phyloP scores from a whole-genome alignment of 2,329 filamentous ascomycete genomes.

The Hortaea sp. region DNA sequence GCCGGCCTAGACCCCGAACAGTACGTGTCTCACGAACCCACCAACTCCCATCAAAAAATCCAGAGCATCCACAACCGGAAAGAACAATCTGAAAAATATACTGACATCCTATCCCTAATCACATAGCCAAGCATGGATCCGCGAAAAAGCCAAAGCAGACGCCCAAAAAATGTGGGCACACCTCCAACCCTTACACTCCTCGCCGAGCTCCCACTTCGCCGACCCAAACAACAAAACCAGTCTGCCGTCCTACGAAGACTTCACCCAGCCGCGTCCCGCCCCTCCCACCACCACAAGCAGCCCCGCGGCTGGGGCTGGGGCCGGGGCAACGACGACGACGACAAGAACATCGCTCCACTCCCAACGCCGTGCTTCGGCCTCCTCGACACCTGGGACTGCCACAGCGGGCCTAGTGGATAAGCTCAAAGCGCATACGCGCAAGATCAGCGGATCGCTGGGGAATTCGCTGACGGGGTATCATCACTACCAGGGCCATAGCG shows the following conservation, averaged over 20 bases:
- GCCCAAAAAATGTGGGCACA: conserved; percentile 19
- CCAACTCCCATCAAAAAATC: background rate
- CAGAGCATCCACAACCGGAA: background rate
- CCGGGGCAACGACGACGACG: background rate
- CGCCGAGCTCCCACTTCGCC: conserved; percentile 18
- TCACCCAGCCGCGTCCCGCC: conserved; percentile 18
- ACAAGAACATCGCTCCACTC: conserved; percentile 35
- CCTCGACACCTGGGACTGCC: background rate
- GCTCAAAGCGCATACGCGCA: conserved; percentile 10
- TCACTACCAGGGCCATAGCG: too few relatives aligned
- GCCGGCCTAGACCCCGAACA: conserved; percentile 20
- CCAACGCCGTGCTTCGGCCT: conserved; percentile 24
- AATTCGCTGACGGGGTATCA: conserved; percentile 8
- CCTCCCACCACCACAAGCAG: conserved; percentile 5
- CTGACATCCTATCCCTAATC: too few relatives aligned
- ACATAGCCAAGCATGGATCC: conserved; percentile 17
- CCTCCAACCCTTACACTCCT: conserved; percentile 21
- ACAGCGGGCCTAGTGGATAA: conserved; percentile 2
- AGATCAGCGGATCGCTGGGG: conserved; percentile 9
- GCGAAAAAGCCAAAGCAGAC: conserved; percentile 22
- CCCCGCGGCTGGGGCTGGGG: background rate
- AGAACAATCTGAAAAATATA: too few relatives aligned
- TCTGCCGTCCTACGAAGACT: conserved; percentile 16
- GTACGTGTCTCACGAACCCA: conserved; percentile 9
- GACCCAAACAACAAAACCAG: conserved; percentile 2